phyloP scores from a whole-genome alignment of 2,329 filamentous ascomycete genomes.

The Ceratocystis huliohia region DNA sequence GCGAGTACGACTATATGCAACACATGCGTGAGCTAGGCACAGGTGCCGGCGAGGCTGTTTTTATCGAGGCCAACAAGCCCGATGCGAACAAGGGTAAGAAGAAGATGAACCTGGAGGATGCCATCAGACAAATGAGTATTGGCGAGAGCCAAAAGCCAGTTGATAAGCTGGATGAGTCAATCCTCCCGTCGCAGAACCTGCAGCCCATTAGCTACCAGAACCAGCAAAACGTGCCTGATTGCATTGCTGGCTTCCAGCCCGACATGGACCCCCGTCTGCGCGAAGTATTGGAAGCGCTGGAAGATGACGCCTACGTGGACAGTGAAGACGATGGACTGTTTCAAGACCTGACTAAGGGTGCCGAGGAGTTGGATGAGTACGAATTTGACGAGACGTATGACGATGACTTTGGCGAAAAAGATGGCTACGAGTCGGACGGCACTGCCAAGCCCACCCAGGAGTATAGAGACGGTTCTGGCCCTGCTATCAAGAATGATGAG shows the following conservation, averaged over 20 bases:
- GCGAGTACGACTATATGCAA: constrained; percentile 98
- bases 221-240: constrained; percentile 85
- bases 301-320: constrained; percentile 90
- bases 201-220: constrained; percentile 72
- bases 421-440: constrained; percentile 88
- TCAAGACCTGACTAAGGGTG: constrained; percentile 54
- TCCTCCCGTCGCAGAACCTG: constrained; percentile 68
- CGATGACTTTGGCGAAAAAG: constrained; percentile 40
- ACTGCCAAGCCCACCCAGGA: constrained; percentile 65
- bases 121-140: constrained; percentile 51
- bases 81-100: constrained; percentile 52
- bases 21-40: constrained; percentile 80
- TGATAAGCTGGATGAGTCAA: constrained; percentile 57
- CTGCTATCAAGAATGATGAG: constrained; percentile 11
- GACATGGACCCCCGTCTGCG: constrained; percentile 92
- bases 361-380: constrained; percentile 59
- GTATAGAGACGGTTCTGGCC: constrained; percentile 31
- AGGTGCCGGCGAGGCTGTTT: constrained; percentile 58
- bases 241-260: constrained; percentile 84
- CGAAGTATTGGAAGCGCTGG: constrained; percentile 83
- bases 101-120: constrained; percentile 72
- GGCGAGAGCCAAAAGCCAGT: constrained; percentile 34
- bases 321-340: constrained; percentile 80
- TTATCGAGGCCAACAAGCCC: constrained; percentile 60
- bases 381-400: constrained; percentile 62